Percentiles rank a stretch among this genome's conserved stretches.
phyloP scores from a whole-genome alignment of 2,329 filamentous ascomycete genomes.

The Nannizzia gypsea region DNA sequence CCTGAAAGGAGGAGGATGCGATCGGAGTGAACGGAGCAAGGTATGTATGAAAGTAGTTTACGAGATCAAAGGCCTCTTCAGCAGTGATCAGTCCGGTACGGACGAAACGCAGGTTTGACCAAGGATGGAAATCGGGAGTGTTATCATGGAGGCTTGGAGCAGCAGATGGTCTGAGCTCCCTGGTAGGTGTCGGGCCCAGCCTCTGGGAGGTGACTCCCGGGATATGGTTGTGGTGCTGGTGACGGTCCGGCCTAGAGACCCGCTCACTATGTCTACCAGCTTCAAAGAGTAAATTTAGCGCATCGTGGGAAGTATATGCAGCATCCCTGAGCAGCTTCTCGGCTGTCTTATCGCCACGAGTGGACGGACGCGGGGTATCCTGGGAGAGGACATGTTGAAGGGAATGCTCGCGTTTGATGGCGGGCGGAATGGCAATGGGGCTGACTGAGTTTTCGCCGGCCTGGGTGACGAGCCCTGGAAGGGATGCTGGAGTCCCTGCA shows the following conservation, averaged over 20 bases:
- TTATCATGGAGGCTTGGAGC: constrained; percentile 10
- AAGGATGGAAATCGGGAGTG: constrained; percentile 56
- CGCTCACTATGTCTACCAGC: constrained; percentile 16
- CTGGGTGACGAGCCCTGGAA: background rate
- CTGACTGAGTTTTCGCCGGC: background rate
- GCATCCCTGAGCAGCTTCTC: constrained; percentile 15
- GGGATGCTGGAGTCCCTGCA: background rate
- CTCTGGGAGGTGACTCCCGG: background rate
- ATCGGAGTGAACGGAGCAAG: constrained; percentile 79
- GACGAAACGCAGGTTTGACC: constrained; percentile 77
- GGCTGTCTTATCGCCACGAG: constrained; percentile 8
- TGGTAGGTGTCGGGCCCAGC: background rate
- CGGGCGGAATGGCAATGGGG: background rate
- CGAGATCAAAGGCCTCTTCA: constrained; percentile 72
- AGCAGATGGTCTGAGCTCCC: constrained; percentile 7
- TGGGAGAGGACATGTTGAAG: background rate
- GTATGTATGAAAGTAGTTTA: constrained; percentile 81
- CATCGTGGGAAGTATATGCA: constrained; percentile 16
- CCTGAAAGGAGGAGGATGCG: constrained; percentile 69
- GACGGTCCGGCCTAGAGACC: constrained; percentile 5
- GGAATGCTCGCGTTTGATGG: constrained; percentile 4
- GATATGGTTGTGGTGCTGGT: too few relatives aligned
- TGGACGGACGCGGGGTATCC: background rate
- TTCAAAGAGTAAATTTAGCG: constrained; percentile 15
- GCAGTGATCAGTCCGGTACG: constrained; percentile 84